These are phyloP conservation scores for Diplotaxis tenuifolia DNA, from an alignment of 345 rosid genomes.

Conservation along the genomic window DNA sequence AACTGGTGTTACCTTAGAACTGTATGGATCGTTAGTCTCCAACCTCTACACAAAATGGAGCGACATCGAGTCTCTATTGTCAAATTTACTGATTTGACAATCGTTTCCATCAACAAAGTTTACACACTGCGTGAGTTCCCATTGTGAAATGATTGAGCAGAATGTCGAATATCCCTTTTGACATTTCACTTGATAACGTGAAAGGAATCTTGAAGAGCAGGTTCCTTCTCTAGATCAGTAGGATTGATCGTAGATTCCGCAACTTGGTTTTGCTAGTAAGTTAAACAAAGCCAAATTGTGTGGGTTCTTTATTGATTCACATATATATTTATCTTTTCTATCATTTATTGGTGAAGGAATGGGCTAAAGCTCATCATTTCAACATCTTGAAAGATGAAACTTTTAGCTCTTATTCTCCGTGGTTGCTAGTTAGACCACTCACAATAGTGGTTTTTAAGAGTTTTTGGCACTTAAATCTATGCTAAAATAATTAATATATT, in stretches of 20 bases:
- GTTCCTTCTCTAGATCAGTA: constrained; percentile 68
- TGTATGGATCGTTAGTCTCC: constrained; percentile 86
- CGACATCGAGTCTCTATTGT: constrained; percentile 80
- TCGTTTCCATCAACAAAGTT: constrained; percentile 55
- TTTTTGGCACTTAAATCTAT: too few relatives aligned
- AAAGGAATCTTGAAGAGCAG: constrained; percentile 72
- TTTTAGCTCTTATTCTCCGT: constrained; percentile 74
- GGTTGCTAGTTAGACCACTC: constrained; percentile 73
- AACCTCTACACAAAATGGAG: constrained; percentile 75
- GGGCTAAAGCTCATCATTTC: constrained; percentile 84
- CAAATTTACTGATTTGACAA: constrained; percentile 44
- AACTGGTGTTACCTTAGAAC: constrained; percentile 80
- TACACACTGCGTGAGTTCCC: constrained; percentile 79
- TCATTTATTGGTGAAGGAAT: constrained; percentile 75
- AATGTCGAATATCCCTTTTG: constrained; percentile 65
- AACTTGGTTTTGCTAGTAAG: constrained; percentile 72
- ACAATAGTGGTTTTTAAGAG: too few relatives aligned
- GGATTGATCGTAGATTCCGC: constrained; percentile 77
- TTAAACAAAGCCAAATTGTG: background rate
- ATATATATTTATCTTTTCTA: background rate
- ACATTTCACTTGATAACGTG: constrained; percentile 77
- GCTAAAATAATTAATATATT: too few relatives aligned
- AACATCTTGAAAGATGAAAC: constrained; percentile 67
- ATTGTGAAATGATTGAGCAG: constrained; percentile 60
- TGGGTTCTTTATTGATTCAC: background rate